Evolutionary conservation across 2,329 filamentous ascomycete species (phyloP), one percentile per base, ranked within the genome.

Genomic region (Talaromyces sp.): DNA sequence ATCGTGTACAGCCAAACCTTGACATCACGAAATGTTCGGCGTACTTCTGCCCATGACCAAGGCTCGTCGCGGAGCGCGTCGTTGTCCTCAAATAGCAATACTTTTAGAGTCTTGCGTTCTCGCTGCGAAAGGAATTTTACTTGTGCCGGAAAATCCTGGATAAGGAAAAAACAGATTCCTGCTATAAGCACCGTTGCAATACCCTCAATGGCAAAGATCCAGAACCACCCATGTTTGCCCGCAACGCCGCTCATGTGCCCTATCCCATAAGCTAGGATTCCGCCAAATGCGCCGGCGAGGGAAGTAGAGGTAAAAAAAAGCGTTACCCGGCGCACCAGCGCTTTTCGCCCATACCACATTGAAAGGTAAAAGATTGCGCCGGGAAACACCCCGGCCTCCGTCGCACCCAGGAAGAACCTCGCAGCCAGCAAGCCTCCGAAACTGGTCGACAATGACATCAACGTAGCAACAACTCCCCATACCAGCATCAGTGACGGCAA

Each of bases 261-360:
- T 68, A 96, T 95, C 91, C 92, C 47, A 90, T 91, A 72, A 90
- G 89, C 0, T 88, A 91, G 80, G 93, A 94, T 80, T 93, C 93
- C 67, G 91, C 85, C 22, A 90, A 89, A 58, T 0, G 87, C 86
- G 0, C 84, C 85, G 0, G 86, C 85, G 13, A 87, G 74, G 9
- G 83, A 82, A 1, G 84, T 84, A 22, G 83, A 84, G 47, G 82
- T 85, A 70, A 85, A 88, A 71, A 88, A 88, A 5, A 88, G 77
- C 3, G 85, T 83, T 48, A 88, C 82, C 3, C 86, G 79, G 60
- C 83, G 87, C 62, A 86, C 84, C 50, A 84, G 77, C 70, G 88
- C 86, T 57, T 84, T 81, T 13, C 84, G 78, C 65, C 84, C 85
- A 67, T 88, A 89, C 85, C 86, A 89, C 79, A 87, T 86, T 0